A percentile compares a stretch with the other conserved stretches of the same genome.
Conservation (phyloP, 148 eudicot genomes). For the Fagopyrum tataricum region DNA sequence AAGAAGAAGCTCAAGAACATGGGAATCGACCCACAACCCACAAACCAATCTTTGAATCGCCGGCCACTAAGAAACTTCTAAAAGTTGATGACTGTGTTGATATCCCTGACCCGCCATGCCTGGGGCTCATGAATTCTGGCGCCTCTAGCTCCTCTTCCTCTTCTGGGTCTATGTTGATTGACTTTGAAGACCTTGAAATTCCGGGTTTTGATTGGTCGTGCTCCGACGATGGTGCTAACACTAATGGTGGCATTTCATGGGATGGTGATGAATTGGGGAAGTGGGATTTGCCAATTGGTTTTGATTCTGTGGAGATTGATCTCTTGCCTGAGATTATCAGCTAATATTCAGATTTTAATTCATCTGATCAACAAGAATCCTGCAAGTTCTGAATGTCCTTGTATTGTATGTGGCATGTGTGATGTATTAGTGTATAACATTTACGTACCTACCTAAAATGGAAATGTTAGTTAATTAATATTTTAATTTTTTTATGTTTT, state of each 20-base stretch:
- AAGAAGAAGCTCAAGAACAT: conserved; percentile 83
- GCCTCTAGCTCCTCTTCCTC: not conserved
- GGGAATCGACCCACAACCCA: conserved; percentile 96
- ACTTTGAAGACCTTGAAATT: conserved; percentile 25
- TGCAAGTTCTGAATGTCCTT: conserved; percentile 6
- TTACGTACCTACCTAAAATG: not conserved
- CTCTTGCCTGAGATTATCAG: conserved; percentile 1
- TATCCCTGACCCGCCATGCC: not conserved
- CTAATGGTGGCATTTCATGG: not conserved
- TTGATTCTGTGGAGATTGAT: conserved; percentile 1
- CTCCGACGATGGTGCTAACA: not conserved
- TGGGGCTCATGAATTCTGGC: too few relatives aligned
- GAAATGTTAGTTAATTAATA: not conserved
- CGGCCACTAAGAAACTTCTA: not conserved
- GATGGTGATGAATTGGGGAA: not conserved
- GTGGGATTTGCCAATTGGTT: conserved; percentile 7
- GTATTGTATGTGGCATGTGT: not conserved
- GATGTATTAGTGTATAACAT: not conserved
- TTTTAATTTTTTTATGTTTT: not conserved
- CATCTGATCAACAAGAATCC: not conserved
- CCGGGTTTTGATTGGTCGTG: conserved; percentile 29
- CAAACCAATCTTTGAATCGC: conserved; percentile 35
- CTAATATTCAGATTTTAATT: not conserved
- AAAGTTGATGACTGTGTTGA: not conserved
- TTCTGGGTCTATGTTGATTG: conserved; percentile 6